A percentile compares a stretch with the other conserved stretches of the same genome.
These are phyloP conservation scores for Excoecaria agallocha DNA, from an alignment of 345 rosid genomes.

Conservation along the genomic window DNA sequence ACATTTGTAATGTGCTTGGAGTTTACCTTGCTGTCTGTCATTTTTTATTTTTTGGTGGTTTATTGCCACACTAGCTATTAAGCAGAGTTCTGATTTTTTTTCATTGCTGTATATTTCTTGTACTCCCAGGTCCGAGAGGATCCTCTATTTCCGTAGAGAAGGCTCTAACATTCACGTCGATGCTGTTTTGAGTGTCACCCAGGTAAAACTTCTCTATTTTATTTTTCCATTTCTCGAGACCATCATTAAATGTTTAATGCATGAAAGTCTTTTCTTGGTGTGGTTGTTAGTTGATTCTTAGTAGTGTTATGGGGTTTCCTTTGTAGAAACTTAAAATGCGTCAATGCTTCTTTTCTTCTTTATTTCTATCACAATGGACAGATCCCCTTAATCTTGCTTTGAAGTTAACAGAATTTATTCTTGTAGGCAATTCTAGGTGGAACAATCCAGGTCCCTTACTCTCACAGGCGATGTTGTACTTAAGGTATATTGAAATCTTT, in stretches of 20 bases:
- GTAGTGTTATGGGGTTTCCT: background rate
- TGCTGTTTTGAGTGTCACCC: constrained; percentile 69
- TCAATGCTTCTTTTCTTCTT: background rate
- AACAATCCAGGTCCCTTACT: constrained; percentile 93
- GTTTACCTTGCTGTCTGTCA: background rate
- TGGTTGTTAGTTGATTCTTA: background rate
- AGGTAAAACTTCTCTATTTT: constrained; percentile 45
- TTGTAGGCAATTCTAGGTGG: constrained; percentile 96
- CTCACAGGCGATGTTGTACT: constrained; percentile 96
- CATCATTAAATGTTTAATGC: background rate
- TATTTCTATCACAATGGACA: background rate
- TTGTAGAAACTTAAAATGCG: background rate
- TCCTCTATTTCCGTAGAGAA: constrained; percentile 93
- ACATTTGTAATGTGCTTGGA: background rate
- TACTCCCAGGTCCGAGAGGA: constrained; percentile 74
- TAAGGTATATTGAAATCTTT: constrained; percentile 52
- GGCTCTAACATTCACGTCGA: constrained; percentile 90
- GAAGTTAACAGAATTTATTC: constrained; percentile 13
- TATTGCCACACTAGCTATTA: background rate
- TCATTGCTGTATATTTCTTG: background rate
- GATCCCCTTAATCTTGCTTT: constrained; percentile 2
- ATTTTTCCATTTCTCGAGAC: background rate
- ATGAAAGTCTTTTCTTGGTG: background rate
- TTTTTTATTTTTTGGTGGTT: background rate
- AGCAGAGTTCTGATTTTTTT: background rate